Base-by-base conservation (phyloP, 2,329 filamentous ascomycete genomes). In the Colletotrichum magnum region DNA sequence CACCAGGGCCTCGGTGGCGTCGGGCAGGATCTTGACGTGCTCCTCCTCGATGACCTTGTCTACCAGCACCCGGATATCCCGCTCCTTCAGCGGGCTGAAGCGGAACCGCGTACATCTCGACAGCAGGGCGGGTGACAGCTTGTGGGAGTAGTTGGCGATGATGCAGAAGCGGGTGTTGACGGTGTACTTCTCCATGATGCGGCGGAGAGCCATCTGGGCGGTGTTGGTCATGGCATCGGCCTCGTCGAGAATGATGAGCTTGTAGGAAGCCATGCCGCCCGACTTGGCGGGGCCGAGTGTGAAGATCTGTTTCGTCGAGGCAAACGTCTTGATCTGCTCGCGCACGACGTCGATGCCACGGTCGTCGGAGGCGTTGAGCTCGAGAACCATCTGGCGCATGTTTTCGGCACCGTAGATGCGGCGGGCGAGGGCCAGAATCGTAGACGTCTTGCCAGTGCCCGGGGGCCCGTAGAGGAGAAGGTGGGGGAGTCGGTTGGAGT, bases 171-270 rank as follows among this genome's bases (percentile, higher is more conserved):
- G 88, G 2, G 96, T 98, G 83, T 99, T 99, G 69, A 93, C 93
- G 0, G 96, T 99, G 84, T 99, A 99, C 83, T 97, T 97, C 79
- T 99, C 96, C 96, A 99, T 99, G 77, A 99, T 98, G 56, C 96
- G 87, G 71, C 96, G 89, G 64, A 99, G 85, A 0, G 96, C 96
- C 95, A 99, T 99, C 82, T 99, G 96, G 6, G 96, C 96, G 0
- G 95, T 97, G 62, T 94, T 93, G n/a, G 96, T 99, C 96, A 99
- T 99, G 62, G 96, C 96, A 79, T 99, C 96, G n/a, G 96, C 96
- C 84, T 99, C 96, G 80, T 99, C 96, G 5, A 99, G 89, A 64
- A 99, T 94, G 78, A 99, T 98, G 74, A 99, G 90, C 84, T 99
- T 99, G 86, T 93, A 99, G 4, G 89, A 89, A 0, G 93, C 94